phyloP scores from a whole-genome alignment of 345 rosid species.

The Laguncularia racemosa region DNA sequence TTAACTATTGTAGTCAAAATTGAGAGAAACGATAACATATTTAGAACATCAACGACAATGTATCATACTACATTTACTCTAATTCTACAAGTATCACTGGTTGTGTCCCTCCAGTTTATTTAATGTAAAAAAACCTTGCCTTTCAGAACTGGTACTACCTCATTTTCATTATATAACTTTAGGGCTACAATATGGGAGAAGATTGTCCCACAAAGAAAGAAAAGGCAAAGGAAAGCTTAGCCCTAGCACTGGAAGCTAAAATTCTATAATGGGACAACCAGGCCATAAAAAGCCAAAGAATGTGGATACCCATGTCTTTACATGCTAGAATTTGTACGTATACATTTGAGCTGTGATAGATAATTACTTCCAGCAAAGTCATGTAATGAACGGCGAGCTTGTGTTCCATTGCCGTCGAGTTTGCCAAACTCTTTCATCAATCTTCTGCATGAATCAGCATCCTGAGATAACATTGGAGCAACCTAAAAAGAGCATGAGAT shows the following conservation, averaged over 20 bases:
- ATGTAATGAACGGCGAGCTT: slow-evolving; percentile 56
- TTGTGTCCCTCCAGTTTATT: no score
- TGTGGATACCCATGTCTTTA: slow-evolving; percentile 8
- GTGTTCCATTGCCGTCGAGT: slow-evolving; percentile 30
- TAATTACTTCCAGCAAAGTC: slow-evolving; percentile 90
- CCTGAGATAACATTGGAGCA: slow-evolving; percentile 31
- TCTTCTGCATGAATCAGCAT: slow-evolving; percentile 45
- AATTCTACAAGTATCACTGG: no score
- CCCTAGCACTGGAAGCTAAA: slow-evolving; percentile 2
- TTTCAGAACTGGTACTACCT: no score
- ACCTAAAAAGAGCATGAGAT: not conserved
- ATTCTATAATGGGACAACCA: not conserved
- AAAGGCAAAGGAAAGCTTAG: no score
- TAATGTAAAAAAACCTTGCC: no score
- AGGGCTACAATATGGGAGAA: no score
- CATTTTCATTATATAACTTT: no score
- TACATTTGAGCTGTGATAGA: slow-evolving; percentile 56
- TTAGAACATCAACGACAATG: no score
- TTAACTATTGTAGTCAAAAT: no score
- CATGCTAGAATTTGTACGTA: slow-evolving; percentile 32
- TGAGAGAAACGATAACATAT: no score
- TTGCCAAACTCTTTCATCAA: slow-evolving; percentile 37
- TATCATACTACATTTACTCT: no score
- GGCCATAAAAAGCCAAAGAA: not conserved
- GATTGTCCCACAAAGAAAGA: no score